These are phyloP conservation scores for Colletotrichum zoysiae DNA, from an alignment of 2,329 filamentous ascomycete species.

Conservation along the genomic window DNA sequence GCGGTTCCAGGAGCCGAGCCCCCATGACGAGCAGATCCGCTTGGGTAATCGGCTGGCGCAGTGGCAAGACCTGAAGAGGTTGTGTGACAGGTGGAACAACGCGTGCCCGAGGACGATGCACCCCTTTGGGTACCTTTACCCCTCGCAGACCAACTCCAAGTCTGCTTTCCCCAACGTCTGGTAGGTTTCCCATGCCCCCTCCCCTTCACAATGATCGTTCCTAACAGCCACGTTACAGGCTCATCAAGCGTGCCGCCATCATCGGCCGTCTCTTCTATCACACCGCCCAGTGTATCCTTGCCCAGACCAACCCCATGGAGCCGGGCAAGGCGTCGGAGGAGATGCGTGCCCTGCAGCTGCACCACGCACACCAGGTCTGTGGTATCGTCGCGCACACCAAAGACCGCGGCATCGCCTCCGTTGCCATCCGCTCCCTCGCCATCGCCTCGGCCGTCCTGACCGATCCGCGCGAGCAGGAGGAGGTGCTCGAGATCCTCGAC, in stretches of 20 bases:
- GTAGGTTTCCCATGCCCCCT: conserved; percentile 58
- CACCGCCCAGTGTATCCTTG: conserved; percentile 83
- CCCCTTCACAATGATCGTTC: not conserved
- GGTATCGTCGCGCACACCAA: conserved; percentile 90
- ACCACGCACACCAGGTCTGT: conserved; percentile 87
- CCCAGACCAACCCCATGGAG: conserved; percentile 81
- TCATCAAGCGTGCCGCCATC: conserved; percentile 85
- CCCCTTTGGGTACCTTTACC: conserved; percentile 81
- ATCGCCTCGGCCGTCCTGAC: conserved; percentile 82
- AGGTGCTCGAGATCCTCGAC: conserved; percentile 82
- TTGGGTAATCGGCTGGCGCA: conserved; percentile 76
- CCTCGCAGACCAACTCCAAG: conserved; percentile 74
- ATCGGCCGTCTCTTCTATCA: conserved; percentile 91
- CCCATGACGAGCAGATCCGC: conserved; percentile 73
- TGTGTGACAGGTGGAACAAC: conserved; percentile 86
- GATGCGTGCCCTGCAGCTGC: conserved; percentile 77
- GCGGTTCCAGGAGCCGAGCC: conserved; percentile 68
- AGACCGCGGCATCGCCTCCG: conserved; percentile 81
- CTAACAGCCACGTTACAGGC: conserved; percentile 63
- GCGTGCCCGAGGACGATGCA: conserved; percentile 88
- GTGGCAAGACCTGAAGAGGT: conserved; percentile 83
- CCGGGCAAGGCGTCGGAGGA: conserved; percentile 70
- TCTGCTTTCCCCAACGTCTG: conserved; percentile 90
- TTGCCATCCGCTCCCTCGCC: conserved; percentile 83
- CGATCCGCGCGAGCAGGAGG: conserved; percentile 79